Conservation (phyloP, 73 alveolate genomes). For the Paramecium biaurelia region DNA sequence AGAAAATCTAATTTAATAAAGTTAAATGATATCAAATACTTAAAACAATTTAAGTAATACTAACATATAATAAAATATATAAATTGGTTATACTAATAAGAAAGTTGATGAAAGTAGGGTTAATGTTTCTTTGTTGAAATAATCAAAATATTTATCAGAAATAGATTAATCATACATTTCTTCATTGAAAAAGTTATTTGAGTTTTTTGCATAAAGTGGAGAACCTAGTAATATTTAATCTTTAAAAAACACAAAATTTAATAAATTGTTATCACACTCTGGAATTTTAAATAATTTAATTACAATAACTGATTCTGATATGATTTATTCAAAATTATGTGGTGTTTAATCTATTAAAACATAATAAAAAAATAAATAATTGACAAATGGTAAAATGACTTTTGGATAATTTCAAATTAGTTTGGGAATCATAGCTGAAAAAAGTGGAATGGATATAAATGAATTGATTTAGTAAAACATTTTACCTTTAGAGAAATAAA, state of each 20-base stretch:
- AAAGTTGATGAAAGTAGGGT: not conserved
- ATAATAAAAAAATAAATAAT: not conserved
- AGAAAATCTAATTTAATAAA: not conserved
- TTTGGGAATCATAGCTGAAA: not conserved
- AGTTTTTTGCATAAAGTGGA: not conserved
- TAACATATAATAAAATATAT: not conserved
- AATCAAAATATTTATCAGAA: slow-evolving; percentile 23
- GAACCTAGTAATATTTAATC: slow-evolving; percentile 34
- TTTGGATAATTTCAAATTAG: not conserved
- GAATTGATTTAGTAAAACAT: not conserved
- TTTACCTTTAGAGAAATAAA: slow-evolving; percentile 16
- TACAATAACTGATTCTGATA: not conserved
- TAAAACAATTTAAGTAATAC: not conserved
- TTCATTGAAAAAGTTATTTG: not conserved
- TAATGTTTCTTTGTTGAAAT: not conserved
- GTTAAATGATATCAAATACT: not conserved
- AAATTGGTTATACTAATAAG: not conserved
- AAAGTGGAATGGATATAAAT: not conserved
- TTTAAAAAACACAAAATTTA: not conserved
- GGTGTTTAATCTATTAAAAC: not conserved
- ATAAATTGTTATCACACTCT: not conserved
- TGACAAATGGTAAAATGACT: slow-evolving; percentile 7
- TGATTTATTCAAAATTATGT: slow-evolving; percentile 20
- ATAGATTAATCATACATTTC: not conserved
- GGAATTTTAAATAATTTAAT: not conserved